These are phyloP conservation scores for Glonium stellatum DNA, from an alignment of 495 filamentous ascomycete genomes.

Conservation along the genomic window DNA sequence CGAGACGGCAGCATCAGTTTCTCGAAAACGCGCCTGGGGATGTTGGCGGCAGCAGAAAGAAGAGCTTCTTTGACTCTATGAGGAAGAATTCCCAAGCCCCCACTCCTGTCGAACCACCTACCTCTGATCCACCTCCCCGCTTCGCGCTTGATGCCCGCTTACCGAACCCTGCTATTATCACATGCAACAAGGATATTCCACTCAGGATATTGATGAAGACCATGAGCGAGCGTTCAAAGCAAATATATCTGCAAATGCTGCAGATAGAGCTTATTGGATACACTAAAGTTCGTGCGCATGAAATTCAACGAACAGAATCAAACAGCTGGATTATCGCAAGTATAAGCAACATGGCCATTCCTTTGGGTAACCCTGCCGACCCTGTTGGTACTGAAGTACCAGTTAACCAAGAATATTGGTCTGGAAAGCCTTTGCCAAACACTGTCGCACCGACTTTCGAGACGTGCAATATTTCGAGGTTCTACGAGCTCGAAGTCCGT, in stretches of 20 bases:
- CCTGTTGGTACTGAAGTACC: slow-evolving; percentile 56
- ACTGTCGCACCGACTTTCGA: slow-evolving; percentile 78
- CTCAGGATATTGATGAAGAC: slow-evolving; percentile 73
- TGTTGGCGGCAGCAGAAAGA: slow-evolving; percentile 39
- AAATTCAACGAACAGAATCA: slow-evolving; percentile 56
- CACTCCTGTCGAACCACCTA: slow-evolving; percentile 17
- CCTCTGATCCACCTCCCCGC: slow-evolving; percentile 38
- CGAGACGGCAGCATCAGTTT: slow-evolving; percentile 74
- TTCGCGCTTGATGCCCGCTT: slow-evolving; percentile 71
- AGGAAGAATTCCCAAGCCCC: slow-evolving; percentile 9
- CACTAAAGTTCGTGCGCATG: slow-evolving; percentile 70
- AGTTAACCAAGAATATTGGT: slow-evolving; percentile 65
- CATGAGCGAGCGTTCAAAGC: slow-evolving; percentile 53
- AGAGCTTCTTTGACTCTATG: slow-evolving; percentile 19
- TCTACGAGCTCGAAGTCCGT: slow-evolving; percentile 75
- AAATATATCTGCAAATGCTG: slow-evolving; percentile 66
- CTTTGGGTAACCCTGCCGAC: slow-evolving; percentile 52
- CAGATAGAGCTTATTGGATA: slow-evolving; percentile 75
- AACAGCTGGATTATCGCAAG: slow-evolving; percentile 64
- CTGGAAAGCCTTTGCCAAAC: slow-evolving; percentile 61
- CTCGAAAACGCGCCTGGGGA: slow-evolving; percentile 45
- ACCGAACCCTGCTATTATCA: slow-evolving; percentile 81
- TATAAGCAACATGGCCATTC: slow-evolving; percentile 58
- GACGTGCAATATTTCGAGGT: slow-evolving; percentile 79
- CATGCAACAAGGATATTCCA: slow-evolving; percentile 78